Evolutionary conservation across 1,284 basidiomycete species (phyloP), one percentile per base, ranked within the genome.

Genomic region (Termitomyces sp.): DNA sequence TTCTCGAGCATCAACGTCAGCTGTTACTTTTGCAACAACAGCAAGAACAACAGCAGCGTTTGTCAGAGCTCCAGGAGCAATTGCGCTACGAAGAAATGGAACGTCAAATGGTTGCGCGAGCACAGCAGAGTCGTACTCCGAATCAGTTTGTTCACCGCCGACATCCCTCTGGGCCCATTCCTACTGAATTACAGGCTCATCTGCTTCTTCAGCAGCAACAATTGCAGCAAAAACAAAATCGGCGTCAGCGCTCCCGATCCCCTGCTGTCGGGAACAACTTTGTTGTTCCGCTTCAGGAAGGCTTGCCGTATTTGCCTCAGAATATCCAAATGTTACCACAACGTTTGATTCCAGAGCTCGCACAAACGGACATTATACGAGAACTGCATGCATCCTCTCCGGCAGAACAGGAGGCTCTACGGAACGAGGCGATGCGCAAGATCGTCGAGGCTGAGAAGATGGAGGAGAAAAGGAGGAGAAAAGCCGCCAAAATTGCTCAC

Each of bases 401-500:
- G 44, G 81, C 78, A 46, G 79, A 88, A 56, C 86, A 89, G 62
- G 87, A 90, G 54, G 76, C 82, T 3, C 69, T 94, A 24, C 75
- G 84, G 56, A 75, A 75, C 26, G 90, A 92, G 67, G 88, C 91
- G 0, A 88, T 91, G 83, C 79, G 85, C 56, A 90, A 92, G 72
- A 94, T 95, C 61, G 76, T 88, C 68, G 90, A 94, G 69, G 86
- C 91, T 1, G 92, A 95, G 67, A 80, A 79, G 62, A 86, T 88
- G 80, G 93, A 95, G 67, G 88, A 87, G 65, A 88, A 83, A 68
- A 78, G 92, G 47, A 80, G 90, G 58, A 76, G 83, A 49, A 92
- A 90, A 65, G 86, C 90, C 17, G 79, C 82, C 39, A 94, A 94
- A 70, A 92, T 94, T 61, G 84, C 87, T 28, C 83, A 90, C 62